These are phyloP conservation scores for Chrysosporium queenslandicum DNA, from an alignment of 2,329 filamentous ascomycete genomes.

Conservation along the genomic window DNA sequence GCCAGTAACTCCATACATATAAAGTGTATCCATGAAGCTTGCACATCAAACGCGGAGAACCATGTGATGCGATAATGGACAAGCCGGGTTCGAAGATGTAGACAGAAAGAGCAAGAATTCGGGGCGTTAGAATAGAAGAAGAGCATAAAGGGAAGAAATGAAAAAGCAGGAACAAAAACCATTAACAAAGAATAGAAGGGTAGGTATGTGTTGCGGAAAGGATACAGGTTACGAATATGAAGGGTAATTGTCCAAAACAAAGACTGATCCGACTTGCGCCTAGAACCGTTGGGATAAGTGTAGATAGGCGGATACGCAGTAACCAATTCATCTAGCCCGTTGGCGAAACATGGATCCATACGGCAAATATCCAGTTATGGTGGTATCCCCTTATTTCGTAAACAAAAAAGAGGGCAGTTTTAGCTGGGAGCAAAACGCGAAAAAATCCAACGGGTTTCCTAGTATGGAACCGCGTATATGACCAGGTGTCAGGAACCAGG, in stretches of 20 bases:
- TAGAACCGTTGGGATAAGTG: background rate
- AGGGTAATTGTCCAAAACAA: background rate
- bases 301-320: no score
- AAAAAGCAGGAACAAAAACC: background rate
- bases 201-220: constrained; percentile 1
- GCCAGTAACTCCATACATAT: constrained; percentile 8
- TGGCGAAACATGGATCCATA: background rate
- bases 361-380: background rate
- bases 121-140: no score
- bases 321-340: background rate
- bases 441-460: background rate
- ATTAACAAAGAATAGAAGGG: constrained; percentile 5
- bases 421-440: background rate
- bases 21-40: background rate
- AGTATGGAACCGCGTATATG: background rate
- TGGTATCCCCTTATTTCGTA: background rate
- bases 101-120: no score
- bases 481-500: background rate
- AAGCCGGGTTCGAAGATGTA: no score
- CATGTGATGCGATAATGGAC: background rate
- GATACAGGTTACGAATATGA: constrained; percentile 8
- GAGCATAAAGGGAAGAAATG: background rate
- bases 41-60: constrained; percentile 4
- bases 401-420: constrained; percentile 1
- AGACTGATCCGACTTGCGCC: background rate